Conservation (phyloP, 2,329 filamentous ascomycete species). For the Monosporascus sp. region DNA sequence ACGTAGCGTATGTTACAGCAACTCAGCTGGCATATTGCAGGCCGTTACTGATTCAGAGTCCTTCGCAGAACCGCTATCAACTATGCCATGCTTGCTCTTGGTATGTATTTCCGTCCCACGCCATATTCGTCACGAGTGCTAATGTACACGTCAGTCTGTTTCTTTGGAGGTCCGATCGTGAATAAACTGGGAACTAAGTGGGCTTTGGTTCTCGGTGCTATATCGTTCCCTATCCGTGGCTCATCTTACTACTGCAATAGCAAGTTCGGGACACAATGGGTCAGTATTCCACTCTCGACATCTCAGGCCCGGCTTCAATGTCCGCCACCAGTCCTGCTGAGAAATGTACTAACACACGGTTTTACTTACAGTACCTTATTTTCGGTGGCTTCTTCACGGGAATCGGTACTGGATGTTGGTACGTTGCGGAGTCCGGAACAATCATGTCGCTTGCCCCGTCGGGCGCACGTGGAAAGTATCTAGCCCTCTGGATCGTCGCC, state of each 20-base stretch:
- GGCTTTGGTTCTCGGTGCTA: constrained; percentile 36
- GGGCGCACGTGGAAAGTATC: constrained; percentile 40
- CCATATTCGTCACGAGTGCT: background rate
- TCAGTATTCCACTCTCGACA: constrained; percentile 16
- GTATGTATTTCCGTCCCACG: constrained; percentile 8
- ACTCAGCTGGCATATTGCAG: too few relatives aligned
- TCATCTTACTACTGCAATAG: constrained; percentile 44
- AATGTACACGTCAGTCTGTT: constrained; percentile 26
- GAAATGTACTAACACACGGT: constrained; percentile 1
- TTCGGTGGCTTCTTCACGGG: constrained; percentile 32
- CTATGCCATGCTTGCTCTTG: constrained; percentile 25
- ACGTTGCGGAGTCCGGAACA: constrained; percentile 42
- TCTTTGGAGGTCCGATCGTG: constrained; percentile 38
- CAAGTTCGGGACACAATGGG: constrained; percentile 44
- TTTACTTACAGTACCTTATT: constrained; percentile 31
- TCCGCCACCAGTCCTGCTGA: too few relatives aligned
- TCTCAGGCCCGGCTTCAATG: too few relatives aligned
- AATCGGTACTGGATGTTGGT: constrained; percentile 40
- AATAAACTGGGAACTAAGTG: constrained; percentile 43
- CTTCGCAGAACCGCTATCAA: constrained; percentile 13
- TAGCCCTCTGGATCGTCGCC: constrained; percentile 43
- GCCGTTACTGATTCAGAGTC: background rate
- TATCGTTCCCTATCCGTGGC: constrained; percentile 38
- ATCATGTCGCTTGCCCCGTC: constrained; percentile 44
- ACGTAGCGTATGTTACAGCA: constrained; percentile 29